Evolutionary conservation across 352 stramenopile species (phyloP), one percentile per base, ranked within the genome.

Genomic region (Peronospora belbahrii): DNA sequence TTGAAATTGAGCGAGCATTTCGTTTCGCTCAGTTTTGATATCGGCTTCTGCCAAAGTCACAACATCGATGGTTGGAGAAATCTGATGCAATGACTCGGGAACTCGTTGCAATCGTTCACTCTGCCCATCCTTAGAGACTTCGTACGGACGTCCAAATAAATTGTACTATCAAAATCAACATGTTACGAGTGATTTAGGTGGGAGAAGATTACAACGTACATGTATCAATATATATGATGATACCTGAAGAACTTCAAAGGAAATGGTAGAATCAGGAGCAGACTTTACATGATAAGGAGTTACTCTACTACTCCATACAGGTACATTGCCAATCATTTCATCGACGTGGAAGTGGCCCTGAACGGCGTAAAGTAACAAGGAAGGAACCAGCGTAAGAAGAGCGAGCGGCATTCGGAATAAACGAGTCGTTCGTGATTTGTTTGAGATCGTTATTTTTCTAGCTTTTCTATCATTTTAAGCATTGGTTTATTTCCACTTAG

Each of bases 1-100:
- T 6, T 49, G 53, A 56, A 92, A 88, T 48, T 83, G 55, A 18
- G 42, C 41, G 6, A 89, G 55, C 77, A 92, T 89, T 22, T 42
- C 52, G 15, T 77, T 59, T 6, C 75, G 69, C 42, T 92, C 58
- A 10, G 31, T 35, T 15, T 65, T 30, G 30, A 75, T 58, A 35
- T 88, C 73, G 3, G 67, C 74, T 34, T 92, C 81, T 0, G 81
- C 74, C 37, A 92, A 88, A 5, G 81, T 88, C 33, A 92, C 69
- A 22, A 83, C 74, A 49, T 92, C 81, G 34, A 89, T 83, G 6
- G 62, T 42, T 6, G 37, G 14, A 1, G 74, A 85, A 18, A 83
- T 52, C 2, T 39, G 49, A 24, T 36, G 22, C 30, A 90, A 47
- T 18, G 80, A 76, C 35, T 47, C 62, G 0, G 81, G 77, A 8